Conservation (phyloP, 2,329 filamentous ascomycete species). For the Fusarium napiforme region DNA sequence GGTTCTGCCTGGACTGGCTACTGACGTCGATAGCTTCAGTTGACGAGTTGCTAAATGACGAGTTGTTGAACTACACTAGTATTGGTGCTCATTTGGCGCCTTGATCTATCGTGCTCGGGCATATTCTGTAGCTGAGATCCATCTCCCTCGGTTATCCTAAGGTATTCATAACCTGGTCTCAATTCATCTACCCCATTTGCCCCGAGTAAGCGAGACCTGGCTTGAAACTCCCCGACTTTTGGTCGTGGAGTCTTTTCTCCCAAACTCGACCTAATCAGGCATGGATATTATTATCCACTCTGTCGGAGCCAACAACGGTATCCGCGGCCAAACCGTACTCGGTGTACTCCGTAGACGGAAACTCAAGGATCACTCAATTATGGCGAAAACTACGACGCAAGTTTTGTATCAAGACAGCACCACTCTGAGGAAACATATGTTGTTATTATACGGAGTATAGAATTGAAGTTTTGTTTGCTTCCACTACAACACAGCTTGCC, state of each 20-base stretch:
- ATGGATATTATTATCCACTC: constrained; percentile 4
- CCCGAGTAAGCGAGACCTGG: constrained; percentile 19
- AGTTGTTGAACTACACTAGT: background rate
- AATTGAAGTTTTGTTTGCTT: background rate
- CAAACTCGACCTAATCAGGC: constrained; percentile 1
- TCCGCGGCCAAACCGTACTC: background rate
- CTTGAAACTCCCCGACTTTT: constrained; percentile 24
- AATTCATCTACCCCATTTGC: constrained; percentile 17
- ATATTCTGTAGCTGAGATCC: constrained; percentile 1
- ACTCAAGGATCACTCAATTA: background rate
- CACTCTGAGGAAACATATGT: background rate
- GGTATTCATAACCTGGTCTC: background rate
- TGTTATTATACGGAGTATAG: background rate
- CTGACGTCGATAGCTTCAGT: background rate
- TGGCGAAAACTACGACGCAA: background rate
- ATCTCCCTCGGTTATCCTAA: constrained; percentile 28
- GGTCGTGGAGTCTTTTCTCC: background rate
- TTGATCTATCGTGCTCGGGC: constrained; percentile 6
- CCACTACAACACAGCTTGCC: background rate
- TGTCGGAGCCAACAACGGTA: constrained; percentile 2
- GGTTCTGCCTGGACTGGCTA: background rate
- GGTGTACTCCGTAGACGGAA: background rate
- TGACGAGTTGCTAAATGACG: background rate
- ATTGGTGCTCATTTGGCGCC: background rate
- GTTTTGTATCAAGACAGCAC: background rate